Evolutionary conservation across 805 yeast species (phyloP).

Genomic region (Metschnikowia continentalis): DNA sequence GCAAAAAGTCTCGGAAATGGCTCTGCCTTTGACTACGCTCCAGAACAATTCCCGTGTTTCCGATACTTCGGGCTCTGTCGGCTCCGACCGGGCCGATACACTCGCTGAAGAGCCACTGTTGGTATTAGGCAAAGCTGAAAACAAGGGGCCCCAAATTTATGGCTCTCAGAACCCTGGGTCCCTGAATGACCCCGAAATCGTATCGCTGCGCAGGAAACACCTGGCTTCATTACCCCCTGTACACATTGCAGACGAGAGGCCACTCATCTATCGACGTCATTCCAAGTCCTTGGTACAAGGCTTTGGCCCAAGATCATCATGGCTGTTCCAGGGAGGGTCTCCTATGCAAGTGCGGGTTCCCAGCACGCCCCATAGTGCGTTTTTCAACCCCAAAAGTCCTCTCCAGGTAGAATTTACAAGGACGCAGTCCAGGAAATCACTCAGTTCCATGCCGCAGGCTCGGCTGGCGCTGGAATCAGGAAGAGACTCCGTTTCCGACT

Average conservation of each 20-base stretch:
- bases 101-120: background rate
- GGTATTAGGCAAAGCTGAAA: too few species aligned
- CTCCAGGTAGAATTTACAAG: slow-evolving; percentile 17
- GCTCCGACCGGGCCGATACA: background rate
- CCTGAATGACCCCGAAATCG: background rate
- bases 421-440: slow-evolving; percentile 35
- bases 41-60: background rate
- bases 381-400: slow-evolving; percentile 16
- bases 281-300: slow-evolving; percentile 11
- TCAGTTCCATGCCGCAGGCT: slow-evolving; percentile 37
- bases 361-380: slow-evolving; percentile 5
- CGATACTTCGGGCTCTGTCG: background rate
- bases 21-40: background rate
- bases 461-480: slow-evolving; percentile 6
- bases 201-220: slow-evolving; percentile 11
- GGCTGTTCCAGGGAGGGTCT: slow-evolving; percentile 5
- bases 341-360: slow-evolving; percentile 10
- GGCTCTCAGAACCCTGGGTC: too few species aligned
- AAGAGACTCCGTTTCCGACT: background rate
- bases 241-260: background rate
- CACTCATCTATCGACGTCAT: slow-evolving; percentile 8
- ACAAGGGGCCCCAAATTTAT: too few species aligned
- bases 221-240: slow-evolving; percentile 15
- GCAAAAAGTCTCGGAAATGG: background rate
- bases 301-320: background rate